Conservation (phyloP, 2,329 filamentous ascomycete species). For the Phoma sp. region DNA sequence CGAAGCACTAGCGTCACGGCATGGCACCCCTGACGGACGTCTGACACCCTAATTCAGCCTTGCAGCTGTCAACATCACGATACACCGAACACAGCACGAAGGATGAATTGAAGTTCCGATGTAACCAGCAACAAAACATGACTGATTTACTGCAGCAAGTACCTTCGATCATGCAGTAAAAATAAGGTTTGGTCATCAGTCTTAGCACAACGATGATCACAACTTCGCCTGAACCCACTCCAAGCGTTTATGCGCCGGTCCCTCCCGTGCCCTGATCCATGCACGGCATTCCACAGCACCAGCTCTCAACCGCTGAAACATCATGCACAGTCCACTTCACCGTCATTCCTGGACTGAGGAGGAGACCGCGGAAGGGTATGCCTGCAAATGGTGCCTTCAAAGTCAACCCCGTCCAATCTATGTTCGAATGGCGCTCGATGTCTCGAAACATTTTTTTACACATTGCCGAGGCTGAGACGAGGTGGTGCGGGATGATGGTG, state of each 20-base stretch:
- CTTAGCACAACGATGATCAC: background rate
- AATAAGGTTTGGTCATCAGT: background rate
- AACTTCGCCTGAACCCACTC: background rate
- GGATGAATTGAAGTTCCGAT: too few relatives aligned
- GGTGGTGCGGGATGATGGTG: background rate
- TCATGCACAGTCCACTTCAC: background rate
- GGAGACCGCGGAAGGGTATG: too few relatives aligned
- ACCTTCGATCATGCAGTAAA: background rate
- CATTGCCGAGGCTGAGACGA: background rate
- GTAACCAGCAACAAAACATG: too few relatives aligned
- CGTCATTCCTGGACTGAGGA: background rate
- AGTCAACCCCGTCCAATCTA: too few relatives aligned
- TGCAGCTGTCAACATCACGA: too few relatives aligned
- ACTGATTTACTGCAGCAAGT: too few relatives aligned
- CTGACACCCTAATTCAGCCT: background rate
- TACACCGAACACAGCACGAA: too few relatives aligned
- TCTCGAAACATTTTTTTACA: background rate
- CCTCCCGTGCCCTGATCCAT: conserved; percentile 1
- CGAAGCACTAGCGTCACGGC: background rate
- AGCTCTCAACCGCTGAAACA: background rate
- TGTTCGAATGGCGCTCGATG: too few relatives aligned
- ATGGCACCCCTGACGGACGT: background rate
- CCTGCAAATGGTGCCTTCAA: background rate
- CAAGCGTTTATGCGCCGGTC: background rate
- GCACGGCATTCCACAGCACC: conserved; percentile 1